Base-by-base conservation (phyloP, 441 rosid genomes). In the Gossypium gossypioides region DNA sequence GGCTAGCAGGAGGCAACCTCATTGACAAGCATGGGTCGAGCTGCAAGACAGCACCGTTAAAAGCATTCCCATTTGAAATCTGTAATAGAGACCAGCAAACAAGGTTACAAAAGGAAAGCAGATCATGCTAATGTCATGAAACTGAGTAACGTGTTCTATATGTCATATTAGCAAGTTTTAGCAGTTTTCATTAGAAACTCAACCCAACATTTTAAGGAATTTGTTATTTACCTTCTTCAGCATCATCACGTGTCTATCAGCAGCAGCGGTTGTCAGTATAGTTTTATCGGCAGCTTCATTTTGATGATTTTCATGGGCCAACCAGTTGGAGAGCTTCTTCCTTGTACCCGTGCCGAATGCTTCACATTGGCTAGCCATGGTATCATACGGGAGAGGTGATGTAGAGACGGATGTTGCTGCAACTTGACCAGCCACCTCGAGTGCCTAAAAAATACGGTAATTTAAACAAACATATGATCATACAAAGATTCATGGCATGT, bases 1-100 rank as follows among this genome's bases (percentile, higher is more conserved):
- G 97, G 80, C 99, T 92, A 2, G 99, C 91, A 6, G 97, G 96
- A 24, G 99, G 99, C 42, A 92, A 79, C 79, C 91, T 90, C 89
- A 91, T 86, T 6, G 83, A 79, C 63, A 81, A 75, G 81, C 89
- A 76, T 37, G 85, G 75, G 65, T 89, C 96, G 71, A 29, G 77
- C 10, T 63, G 56, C 75, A 73, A 48, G 54, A 18, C 56, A 16
- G 54, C 76, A 70, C 81, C 90, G 58, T 74, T 74, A 16, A 48
- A 27, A n/a, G 13, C 12, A 4, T n/a, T 74, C 13, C 67, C 72
- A 2, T 68, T 58, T 19, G 61, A 68, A 61, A 79, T 69, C 89
- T 78, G 68, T 71, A 71, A 34, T 9, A 0, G 18, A 25, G 5
- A 21, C n/a, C 71, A n/a, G 63, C 10, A 29, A 18, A 69, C 32